Evolutionary conservation across 192 early-diverging fungal species (phyloP).

Genomic region (Linnemannia schmuckeri): DNA sequence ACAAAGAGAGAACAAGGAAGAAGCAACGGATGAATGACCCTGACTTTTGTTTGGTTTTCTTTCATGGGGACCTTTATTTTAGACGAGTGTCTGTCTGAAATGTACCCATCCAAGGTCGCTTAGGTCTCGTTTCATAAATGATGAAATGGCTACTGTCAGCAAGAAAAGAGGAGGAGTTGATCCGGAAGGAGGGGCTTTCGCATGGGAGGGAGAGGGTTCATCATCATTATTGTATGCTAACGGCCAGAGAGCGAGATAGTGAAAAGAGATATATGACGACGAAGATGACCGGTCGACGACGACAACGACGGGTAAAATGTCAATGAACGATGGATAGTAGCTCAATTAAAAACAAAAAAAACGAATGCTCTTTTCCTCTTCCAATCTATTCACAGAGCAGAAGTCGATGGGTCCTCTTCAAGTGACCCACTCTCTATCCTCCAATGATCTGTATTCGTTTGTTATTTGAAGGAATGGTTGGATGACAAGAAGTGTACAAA

Average conservation of each 20-base stretch:
- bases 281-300: neutral
- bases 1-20: neutral
- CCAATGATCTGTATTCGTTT: too few relatives aligned
- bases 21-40: neutral
- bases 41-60: neutral
- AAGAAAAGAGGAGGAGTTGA: neutral
- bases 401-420: neutral
- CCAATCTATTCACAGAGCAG: neutral
- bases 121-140: neutral
- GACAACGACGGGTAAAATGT: neutral
- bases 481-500: too few relatives aligned
- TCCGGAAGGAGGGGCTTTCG: neutral
- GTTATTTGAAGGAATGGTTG: too few relatives aligned
- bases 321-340: neutral
- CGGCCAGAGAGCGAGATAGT: neutral
- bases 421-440: too few relatives aligned
- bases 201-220: neutral
- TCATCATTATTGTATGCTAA: neutral
- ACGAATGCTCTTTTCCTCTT: neutral
- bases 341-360: neutral
- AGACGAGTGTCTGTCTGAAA: neutral
- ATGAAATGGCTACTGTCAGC: neutral
- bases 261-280: neutral
- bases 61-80: neutral
- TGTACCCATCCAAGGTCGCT: neutral